Evolutionary conservation across 441 rosid species (phyloP).

Genomic region (Adansonia rubrostipa): DNA sequence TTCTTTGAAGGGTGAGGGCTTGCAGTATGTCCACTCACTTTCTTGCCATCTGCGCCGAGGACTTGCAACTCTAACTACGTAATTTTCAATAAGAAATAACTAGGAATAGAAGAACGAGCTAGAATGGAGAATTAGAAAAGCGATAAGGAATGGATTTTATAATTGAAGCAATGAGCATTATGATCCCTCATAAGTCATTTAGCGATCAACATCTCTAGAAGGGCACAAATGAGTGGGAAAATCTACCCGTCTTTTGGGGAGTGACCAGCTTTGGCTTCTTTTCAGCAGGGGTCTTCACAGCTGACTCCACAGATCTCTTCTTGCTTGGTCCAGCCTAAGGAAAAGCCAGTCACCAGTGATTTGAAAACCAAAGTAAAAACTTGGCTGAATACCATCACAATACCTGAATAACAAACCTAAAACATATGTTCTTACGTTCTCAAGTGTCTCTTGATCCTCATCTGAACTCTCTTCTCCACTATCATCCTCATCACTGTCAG

Average conservation of each 20-base stretch:
- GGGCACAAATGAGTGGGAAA: background rate
- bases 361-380: background rate
- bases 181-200: background rate
- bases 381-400: background rate
- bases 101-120: background rate
- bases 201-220: constrained; percentile 4
- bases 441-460: constrained; percentile 44
- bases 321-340: constrained; percentile 53
- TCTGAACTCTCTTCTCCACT: constrained; percentile 50
- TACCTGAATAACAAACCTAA: background rate
- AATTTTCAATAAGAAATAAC: background rate
- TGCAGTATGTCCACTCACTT: constrained; percentile 54
- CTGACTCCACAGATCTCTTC: constrained; percentile 69
- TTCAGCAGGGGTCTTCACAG: constrained; percentile 43
- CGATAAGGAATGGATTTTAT: background rate
- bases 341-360: constrained; percentile 14
- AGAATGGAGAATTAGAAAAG: background rate
- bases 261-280: constrained; percentile 72
- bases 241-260: constrained; percentile 68
- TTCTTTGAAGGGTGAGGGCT: constrained; percentile 81
- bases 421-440: constrained; percentile 39
- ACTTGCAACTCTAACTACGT: background rate
- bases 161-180: background rate
- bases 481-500: constrained; percentile 37
- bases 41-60: constrained; percentile 50